phyloP scores from a whole-genome alignment of 495 filamentous ascomycete species.

The Trichoderma erinaceum region DNA sequence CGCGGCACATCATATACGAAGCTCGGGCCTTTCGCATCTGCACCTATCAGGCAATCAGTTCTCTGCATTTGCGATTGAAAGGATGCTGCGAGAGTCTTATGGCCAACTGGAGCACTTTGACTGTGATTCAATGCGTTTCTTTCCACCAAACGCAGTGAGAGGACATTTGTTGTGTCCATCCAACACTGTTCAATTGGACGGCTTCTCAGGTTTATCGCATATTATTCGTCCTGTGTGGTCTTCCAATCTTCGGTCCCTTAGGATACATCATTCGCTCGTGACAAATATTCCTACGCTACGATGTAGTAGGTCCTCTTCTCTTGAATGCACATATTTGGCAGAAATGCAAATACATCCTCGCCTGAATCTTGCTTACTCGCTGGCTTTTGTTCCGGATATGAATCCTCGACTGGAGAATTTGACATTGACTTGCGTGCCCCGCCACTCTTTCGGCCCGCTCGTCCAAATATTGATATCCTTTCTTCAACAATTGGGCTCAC shows the following conservation, averaged over 20 bases:
- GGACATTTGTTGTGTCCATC: neutral
- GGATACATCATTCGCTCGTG: constrained; percentile 44
- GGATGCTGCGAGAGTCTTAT: constrained; percentile 26
- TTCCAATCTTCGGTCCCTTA: constrained; percentile 37
- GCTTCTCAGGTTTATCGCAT: constrained; percentile 33
- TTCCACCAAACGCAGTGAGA: neutral
- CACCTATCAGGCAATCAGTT: constrained; percentile 35
- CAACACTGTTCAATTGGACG: constrained; percentile 21
- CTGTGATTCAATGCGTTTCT: constrained; percentile 29
- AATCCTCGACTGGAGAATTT: constrained; percentile 40
- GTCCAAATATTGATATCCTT: constrained; percentile 32
- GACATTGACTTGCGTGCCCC: constrained; percentile 35
- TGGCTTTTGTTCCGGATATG: constrained; percentile 37
- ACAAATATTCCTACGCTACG: constrained; percentile 35
- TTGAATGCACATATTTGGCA: constrained; percentile 28
- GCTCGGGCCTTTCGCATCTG: constrained; percentile 38
- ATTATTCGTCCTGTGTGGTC: constrained; percentile 41
- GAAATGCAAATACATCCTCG: constrained; percentile 33
- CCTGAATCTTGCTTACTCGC: constrained; percentile 34
- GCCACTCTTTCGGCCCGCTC: constrained; percentile 35
- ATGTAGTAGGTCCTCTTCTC: constrained; percentile 20
- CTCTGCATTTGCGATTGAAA: constrained; percentile 26
- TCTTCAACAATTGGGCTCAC: constrained; percentile 32
- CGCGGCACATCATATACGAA: constrained; percentile 20
- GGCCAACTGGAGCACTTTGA: constrained; percentile 40